Base-by-base conservation (phyloP, 1,139 yeast genomes). In the Geotrichum fermentans region DNA sequence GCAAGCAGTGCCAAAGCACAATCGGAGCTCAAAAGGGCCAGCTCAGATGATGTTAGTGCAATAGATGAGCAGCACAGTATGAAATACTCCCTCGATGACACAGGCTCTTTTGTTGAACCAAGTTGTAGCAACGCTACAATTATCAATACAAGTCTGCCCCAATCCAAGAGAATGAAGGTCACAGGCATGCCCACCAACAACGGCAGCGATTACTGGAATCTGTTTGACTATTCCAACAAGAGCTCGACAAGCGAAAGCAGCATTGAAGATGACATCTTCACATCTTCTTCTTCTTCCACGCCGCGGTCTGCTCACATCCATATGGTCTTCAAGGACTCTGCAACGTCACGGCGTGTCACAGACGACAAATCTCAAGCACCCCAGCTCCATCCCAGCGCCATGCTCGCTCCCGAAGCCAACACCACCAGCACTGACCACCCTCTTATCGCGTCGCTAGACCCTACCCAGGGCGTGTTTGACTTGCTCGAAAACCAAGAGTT, bases 201-300 rank as follows among this genome's bases (percentile, higher is more conserved):
- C n/a, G 20, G 22, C 13, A 11, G 21, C 13, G 38, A 34, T 11
- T 5, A 6, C 38, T 34, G 38, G 38, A 18, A 16, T 17, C 21
- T 13, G n/a, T 13, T 34, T 18, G 38, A 18, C 10, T 34, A 34
- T 13, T 34, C 20, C 22, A 16, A 18, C 6, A 11, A 36, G 6
- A 36, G 40, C 29, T 7, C 10, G 7, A 36, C 10, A 14, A 36
- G 40, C 29, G 17, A 11, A 20, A 18, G 26, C 21, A n/a, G 29
- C 40, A 14, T n/a, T 11, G 40, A 36, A 18, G 40, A 36, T 7
- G 40, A 36, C 16, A 17, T 36, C 14, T 36, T 36, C 13, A 22
- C 29, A 14, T 36, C 40, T 7, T 36, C 38, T 8, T 16, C 40
- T 3, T 30, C 34, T 5, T 13, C 34, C 14, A 21, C 40, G 10